These are phyloP conservation scores for Ogataea dorogensis DNA, from an alignment of 805 yeast species.

Conservation along the genomic window DNA sequence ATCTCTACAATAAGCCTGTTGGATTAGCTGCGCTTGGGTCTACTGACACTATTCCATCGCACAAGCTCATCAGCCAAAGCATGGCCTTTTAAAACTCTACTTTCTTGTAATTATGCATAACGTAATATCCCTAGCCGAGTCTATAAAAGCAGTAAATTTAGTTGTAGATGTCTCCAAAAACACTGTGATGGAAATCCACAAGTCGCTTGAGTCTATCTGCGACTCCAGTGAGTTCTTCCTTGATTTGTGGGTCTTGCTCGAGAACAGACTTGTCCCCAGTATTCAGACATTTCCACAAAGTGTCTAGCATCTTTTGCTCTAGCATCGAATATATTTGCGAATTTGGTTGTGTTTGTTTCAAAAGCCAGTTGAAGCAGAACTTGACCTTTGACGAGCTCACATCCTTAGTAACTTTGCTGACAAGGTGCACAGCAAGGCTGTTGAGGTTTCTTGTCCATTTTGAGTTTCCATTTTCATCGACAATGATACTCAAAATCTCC, in stretches of 20 bases:
- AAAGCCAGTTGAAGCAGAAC: slow-evolving; percentile 74
- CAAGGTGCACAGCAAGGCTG: slow-evolving; percentile 67
- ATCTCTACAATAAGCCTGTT: slow-evolving; percentile 72
- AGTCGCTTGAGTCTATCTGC: slow-evolving; percentile 62
- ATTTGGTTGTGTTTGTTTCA: slow-evolving; percentile 82
- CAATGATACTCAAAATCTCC: slow-evolving; percentile 74
- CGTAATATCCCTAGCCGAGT: slow-evolving; percentile 10
- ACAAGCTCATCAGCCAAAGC: slow-evolving; percentile 50
- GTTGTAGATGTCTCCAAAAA: slow-evolving; percentile 68
- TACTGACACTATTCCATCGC: slow-evolving; percentile 66
- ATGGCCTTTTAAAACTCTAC: slow-evolving; percentile 13
- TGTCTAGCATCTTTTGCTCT: slow-evolving; percentile 62
- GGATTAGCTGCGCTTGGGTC: slow-evolving; percentile 93
- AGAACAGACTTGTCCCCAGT: slow-evolving; percentile 10
- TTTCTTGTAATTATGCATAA: slow-evolving; percentile 8
- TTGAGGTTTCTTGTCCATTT: slow-evolving; percentile 87
- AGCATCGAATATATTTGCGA: slow-evolving; percentile 73
- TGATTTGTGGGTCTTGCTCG: slow-evolving; percentile 29
- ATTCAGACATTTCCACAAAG: slow-evolving; percentile 32
- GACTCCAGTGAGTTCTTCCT: slow-evolving; percentile 56
- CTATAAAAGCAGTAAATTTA: slow-evolving; percentile 12
- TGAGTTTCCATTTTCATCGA: slow-evolving; percentile 82
- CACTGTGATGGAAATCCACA: slow-evolving; percentile 78
- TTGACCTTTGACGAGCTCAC: slow-evolving; percentile 45
- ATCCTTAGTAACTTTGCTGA: slow-evolving; percentile 35